Percentiles rank a stretch among this genome's conserved stretches.
These are phyloP conservation scores for Phytophthora syringae DNA, from an alignment of 352 stramenopile species.

Conservation along the genomic window DNA sequence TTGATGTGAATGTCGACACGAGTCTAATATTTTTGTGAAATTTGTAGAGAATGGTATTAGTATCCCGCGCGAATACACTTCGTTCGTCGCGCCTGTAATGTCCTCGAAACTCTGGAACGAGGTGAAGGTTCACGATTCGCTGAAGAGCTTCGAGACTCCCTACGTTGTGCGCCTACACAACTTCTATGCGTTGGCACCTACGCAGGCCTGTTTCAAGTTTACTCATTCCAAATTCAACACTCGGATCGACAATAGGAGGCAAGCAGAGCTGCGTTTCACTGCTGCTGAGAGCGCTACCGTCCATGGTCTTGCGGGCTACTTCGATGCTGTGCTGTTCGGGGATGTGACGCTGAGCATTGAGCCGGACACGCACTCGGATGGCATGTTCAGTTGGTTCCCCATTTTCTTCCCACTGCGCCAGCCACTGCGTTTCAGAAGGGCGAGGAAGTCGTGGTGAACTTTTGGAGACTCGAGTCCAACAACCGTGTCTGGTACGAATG, in stretches of 20 bases:
- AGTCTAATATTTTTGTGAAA: constrained; percentile 12
- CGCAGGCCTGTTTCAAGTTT: constrained; percentile 95
- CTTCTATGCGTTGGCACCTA: constrained; percentile 84
- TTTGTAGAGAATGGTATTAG: constrained; percentile 80
- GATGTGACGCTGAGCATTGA: constrained; percentile 96
- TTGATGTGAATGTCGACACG: not conserved
- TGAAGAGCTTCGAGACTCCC: constrained; percentile 94
- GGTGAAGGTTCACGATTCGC: constrained; percentile 75
- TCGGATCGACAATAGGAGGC: constrained; percentile 89
- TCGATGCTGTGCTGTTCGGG: constrained; percentile 95
- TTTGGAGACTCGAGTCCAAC: constrained; percentile 92
- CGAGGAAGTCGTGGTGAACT: constrained; percentile 85
- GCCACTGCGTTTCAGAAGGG: constrained; percentile 87
- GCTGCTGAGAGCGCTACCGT: constrained; percentile 72
- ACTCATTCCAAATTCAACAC: constrained; percentile 86
- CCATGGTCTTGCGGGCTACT: constrained; percentile 97
- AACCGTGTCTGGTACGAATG: constrained; percentile 99
- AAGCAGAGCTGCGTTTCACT: constrained; percentile 58
- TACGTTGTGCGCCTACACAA: constrained; percentile 98
- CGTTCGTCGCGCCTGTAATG: constrained; percentile 95
- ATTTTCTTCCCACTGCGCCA: constrained; percentile 97
- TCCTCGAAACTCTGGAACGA: constrained; percentile 94
- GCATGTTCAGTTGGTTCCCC: constrained; percentile 99
- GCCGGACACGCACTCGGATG: constrained; percentile 93
- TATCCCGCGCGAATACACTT: constrained; percentile 94